Evolutionary conservation across 371 early-diverging fungal genomes (phyloP).

Genomic region (Apophysomyces sp.): DNA sequence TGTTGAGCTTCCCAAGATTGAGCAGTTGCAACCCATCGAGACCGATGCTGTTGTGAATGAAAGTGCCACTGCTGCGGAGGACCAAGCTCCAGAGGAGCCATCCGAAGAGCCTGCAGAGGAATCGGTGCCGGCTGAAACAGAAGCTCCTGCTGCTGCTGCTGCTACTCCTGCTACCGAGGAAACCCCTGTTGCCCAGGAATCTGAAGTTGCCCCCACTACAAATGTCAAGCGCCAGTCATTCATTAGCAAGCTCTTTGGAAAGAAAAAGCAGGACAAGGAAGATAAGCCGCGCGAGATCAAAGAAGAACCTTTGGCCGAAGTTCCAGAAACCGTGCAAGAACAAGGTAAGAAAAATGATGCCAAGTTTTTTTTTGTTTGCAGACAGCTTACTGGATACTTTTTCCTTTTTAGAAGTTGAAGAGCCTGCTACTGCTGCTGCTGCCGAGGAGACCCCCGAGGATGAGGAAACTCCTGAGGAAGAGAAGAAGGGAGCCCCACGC

Average conservation of each 20-base stretch:
- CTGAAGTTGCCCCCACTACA: neutral
- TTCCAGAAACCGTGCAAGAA: neutral
- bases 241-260: constrained; percentile 11
- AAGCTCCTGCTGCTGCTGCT: constrained; percentile 5
- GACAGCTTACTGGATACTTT: neutral
- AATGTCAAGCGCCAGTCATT: constrained; percentile 6
- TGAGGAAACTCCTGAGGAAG: constrained; percentile 7
- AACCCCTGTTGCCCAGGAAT: neutral
- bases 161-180: neutral
- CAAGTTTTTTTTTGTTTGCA: neutral
- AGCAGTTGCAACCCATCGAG: constrained; percentile 9
- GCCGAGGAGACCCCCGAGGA: neutral
- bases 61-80: neutral
- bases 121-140: constrained; percentile 4
- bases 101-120: neutral
- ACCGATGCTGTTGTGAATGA: constrained; percentile 7
- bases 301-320: constrained; percentile 3
- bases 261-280: constrained; percentile 3
- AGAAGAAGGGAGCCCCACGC: constrained; percentile 26
- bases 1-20: constrained; percentile 11
- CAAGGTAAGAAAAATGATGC: neutral
- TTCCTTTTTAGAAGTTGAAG: constrained; percentile 8
- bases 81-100: neutral
- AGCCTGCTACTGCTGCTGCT: constrained; percentile 4
- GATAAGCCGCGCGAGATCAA: constrained; percentile 17